Evolutionary conservation across 1,139 yeast genomes (phyloP), one percentile per base, ranked within the genome.

Genomic region (Groenewaldozyma sp.): DNA sequence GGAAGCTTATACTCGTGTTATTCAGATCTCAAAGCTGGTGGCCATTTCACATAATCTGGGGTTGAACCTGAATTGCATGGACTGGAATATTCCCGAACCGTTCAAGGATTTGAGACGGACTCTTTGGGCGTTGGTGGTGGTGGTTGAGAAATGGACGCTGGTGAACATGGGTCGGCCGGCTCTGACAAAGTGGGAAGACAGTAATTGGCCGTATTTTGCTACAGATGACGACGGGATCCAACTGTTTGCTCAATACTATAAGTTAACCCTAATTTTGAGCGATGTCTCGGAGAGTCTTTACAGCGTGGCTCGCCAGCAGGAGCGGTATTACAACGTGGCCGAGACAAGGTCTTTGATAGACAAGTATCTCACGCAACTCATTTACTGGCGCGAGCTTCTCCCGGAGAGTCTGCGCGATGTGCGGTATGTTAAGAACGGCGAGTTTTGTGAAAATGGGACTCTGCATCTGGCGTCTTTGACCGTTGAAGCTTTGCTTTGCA

Each of bases 81-180:
- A 50, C 22, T 62, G 66, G 66, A 47, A 50, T 16, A 59, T 62
- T 28, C 48, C 57, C 6, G 54, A 53, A 13, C 47, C 52, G 6
- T 53, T 51, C 26, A 62, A 60, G 39, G 44, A 50, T 24, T 45
- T 61, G 13, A 46, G 66, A 5, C 48, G 45, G n/a, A 49, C 61
- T 14, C 49, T 61, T 13, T 60, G 65, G 64, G 61, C 63, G 0
- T 51, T 58, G 1, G 53, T 58, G n/a, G 59, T 47, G 36, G 49
- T 53, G n/a, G 54, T 54, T 40, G 66, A 62, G 39, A 59, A 59
- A 38, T 62, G 65, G 66, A 47, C 56, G 10, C 49, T 63, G 1
- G 58, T 56, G 4, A 51, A 50, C 33, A 43, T 58, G 5, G 65
- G 66, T 4, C 47, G 56, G 19, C 65, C 65, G 2, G 48, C 60